phyloP scores from a whole-genome alignment of 306 rosid genomes.

The Heteromeles arbutifolia region DNA sequence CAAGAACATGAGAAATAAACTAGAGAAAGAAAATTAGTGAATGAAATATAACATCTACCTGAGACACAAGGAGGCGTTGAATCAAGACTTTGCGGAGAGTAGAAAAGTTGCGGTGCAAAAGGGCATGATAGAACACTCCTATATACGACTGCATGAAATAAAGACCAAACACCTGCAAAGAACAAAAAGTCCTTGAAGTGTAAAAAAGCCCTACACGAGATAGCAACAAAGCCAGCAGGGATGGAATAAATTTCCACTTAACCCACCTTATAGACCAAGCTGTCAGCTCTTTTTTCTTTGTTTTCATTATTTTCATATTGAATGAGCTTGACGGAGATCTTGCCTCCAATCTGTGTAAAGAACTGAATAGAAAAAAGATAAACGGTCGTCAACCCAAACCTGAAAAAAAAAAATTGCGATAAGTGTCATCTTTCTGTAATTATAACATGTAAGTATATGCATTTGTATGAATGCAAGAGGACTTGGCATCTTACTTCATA shows the following conservation, averaged over 20 bases:
- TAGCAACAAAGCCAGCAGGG: neutral
- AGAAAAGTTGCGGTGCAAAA: slow-evolving; percentile 75
- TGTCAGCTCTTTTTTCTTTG: slow-evolving; percentile 80
- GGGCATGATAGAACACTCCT: slow-evolving; percentile 93
- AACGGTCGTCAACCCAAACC: slow-evolving; percentile 80
- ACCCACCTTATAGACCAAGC: slow-evolving; percentile 98
- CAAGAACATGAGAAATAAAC: slow-evolving; percentile 10
- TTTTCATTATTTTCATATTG: slow-evolving; percentile 72
- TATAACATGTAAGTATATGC: neutral
- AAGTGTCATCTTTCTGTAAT: slow-evolving; percentile 8
- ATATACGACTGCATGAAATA: slow-evolving; percentile 97
- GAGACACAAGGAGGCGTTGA: slow-evolving; percentile 90
- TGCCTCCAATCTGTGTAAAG: slow-evolving; percentile 70
- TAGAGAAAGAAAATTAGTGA: neutral
- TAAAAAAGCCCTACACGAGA: slow-evolving; percentile 2
- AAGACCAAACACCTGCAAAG: slow-evolving; percentile 82
- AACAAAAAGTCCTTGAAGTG: slow-evolving; percentile 21
- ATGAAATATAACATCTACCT: slow-evolving; percentile 39
- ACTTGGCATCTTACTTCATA: slow-evolving; percentile 54
- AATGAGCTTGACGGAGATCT: slow-evolving; percentile 74
- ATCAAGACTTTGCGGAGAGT: slow-evolving; percentile 86
- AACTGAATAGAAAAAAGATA: slow-evolving; percentile 80
- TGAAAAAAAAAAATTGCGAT: slow-evolving; percentile 23
- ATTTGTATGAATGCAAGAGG: neutral
- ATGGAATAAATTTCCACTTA: slow-evolving; percentile 2